phyloP scores from a whole-genome alignment of 305 asterid genomes.

The Fraxinus sp. region DNA sequence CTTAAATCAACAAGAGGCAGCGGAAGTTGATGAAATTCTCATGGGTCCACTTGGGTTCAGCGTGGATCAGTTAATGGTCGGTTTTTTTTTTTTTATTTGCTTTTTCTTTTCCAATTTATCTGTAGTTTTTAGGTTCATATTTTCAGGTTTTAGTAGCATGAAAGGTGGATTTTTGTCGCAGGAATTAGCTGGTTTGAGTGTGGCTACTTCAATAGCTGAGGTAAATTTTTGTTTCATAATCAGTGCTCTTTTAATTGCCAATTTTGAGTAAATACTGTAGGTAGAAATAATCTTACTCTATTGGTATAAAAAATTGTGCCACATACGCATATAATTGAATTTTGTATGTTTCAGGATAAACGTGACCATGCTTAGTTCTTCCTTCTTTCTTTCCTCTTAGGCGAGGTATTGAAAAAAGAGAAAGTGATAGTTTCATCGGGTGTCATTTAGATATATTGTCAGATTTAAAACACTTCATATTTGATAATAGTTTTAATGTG shows the following conservation, averaged over 20 bases:
- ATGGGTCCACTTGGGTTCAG: slow-evolving; percentile 96
- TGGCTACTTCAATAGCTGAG: slow-evolving; percentile 91
- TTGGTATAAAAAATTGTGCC: not conserved
- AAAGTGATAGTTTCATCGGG: not conserved
- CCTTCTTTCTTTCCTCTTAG: not conserved
- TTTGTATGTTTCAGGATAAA: not conserved
- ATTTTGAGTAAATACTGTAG: not conserved
- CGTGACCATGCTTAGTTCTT: not conserved
- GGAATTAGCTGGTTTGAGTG: slow-evolving; percentile 99
- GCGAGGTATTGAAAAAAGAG: not conserved
- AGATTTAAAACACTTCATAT: not conserved
- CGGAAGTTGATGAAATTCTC: slow-evolving; percentile 77
- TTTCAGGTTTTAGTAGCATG: slow-evolving; percentile 19
- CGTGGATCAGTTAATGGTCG: slow-evolving; percentile 93
- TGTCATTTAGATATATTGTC: not conserved
- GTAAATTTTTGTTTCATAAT: slow-evolving; percentile 27
- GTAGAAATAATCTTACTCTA: not conserved
- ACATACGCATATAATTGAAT: not conserved
- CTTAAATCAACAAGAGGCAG: slow-evolving; percentile 74
- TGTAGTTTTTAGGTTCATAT: slow-evolving; percentile 13
- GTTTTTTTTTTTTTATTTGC: not conserved
- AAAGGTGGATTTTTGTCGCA: slow-evolving; percentile 29
- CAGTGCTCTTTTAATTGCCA: not conserved
- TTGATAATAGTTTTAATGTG: not conserved
- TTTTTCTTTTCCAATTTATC: not conserved